These are phyloP conservation scores for Discostella stelligera DNA, from an alignment of 352 stramenopile genomes.

Conservation along the genomic window DNA sequence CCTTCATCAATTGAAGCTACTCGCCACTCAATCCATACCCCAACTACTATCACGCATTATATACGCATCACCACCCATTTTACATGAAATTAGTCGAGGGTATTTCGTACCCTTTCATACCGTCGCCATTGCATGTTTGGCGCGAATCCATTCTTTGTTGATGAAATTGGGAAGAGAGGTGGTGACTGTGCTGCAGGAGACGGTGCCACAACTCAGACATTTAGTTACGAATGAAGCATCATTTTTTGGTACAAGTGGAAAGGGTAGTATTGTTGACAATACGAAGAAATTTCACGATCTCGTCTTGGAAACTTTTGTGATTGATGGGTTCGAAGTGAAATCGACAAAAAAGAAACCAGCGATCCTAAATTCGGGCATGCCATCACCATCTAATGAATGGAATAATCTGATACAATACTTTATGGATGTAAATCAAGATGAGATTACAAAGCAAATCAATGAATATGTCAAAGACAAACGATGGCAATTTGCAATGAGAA, in stretches of 20 bases:
- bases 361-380: background rate
- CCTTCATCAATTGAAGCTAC: constrained; percentile 9
- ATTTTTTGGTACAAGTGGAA: background rate
- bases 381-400: constrained; percentile 17
- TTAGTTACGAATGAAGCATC: background rate
- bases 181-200: constrained; percentile 17
- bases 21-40: constrained; percentile 14
- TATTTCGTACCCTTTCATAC: constrained; percentile 37
- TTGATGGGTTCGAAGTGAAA: background rate
- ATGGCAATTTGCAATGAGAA: constrained; percentile 23
- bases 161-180: constrained; percentile 23
- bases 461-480: constrained; percentile 20
- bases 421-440: constrained; percentile 28
- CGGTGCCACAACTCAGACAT: constrained; percentile 16
- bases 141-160: constrained; percentile 20
- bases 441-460: constrained; percentile 21
- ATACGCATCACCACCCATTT: constrained; percentile 22
- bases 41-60: constrained; percentile 27
- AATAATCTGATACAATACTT: constrained; percentile 36
- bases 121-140: constrained; percentile 37
- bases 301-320: constrained; percentile 13
- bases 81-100: constrained; percentile 32
- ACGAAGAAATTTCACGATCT: constrained; percentile 16
- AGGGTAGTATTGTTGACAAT: background rate
- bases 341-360: background rate